Conservation (phyloP, 257 asterid genomes). For the Solanum microdontum region DNA sequence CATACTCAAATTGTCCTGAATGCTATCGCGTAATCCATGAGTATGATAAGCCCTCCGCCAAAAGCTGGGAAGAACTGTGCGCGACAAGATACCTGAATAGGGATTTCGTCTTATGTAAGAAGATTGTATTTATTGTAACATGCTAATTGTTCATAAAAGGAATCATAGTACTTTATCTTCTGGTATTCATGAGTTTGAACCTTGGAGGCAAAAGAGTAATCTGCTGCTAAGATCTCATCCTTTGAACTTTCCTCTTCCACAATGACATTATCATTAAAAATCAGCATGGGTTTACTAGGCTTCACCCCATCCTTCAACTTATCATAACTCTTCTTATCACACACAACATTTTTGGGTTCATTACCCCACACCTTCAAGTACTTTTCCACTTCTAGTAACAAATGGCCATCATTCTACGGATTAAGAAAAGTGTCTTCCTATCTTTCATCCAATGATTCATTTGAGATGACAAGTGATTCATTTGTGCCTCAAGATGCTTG, state of each 20-base stretch:
- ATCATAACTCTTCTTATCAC: not conserved
- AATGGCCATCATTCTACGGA: not conserved
- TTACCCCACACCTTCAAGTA: not conserved
- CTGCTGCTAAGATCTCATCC: not conserved
- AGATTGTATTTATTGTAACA: not conserved
- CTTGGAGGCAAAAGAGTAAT: not conserved
- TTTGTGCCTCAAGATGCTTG: not conserved
- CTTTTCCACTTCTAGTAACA: not conserved
- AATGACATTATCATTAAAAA: not conserved
- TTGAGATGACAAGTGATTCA: too few species aligned
- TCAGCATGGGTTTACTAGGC: not conserved
- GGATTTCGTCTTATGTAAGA: not conserved
- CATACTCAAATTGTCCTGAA: not conserved
- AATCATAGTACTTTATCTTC: not conserved
- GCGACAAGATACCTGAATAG: not conserved
- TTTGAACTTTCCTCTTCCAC: not conserved
- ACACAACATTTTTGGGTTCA: not conserved
- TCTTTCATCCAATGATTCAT: not conserved
- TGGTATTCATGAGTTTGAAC: not conserved
- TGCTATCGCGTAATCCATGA: not conserved
- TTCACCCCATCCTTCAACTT: not conserved
- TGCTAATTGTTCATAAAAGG: not conserved
- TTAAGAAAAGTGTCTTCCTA: not conserved
- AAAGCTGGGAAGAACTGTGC: not conserved
- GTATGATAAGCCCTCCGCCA: not conserved